Conservation (phyloP, 108 stramenopile species). For the Phaeodactylum tricornutum region DNA sequence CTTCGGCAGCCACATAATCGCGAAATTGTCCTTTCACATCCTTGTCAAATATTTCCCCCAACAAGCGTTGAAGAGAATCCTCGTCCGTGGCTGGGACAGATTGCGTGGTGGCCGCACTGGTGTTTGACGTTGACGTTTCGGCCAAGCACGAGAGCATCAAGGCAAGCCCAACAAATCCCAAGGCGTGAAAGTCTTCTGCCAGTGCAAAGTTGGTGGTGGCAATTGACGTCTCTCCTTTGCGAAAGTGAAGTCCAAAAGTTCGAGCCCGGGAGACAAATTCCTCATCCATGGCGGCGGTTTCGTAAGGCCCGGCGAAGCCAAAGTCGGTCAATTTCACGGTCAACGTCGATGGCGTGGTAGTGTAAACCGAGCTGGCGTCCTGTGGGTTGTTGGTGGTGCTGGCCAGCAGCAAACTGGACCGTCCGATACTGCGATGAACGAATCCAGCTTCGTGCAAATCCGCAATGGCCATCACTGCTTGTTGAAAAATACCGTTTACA, state of each 20-base stretch:
- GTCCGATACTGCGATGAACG: conserved; percentile 70
- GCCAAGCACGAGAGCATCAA: conserved; percentile 60
- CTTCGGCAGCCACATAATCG: conserved; percentile 73
- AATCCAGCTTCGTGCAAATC: conserved; percentile 54
- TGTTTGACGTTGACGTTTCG: conserved; percentile 31
- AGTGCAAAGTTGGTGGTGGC: conserved; percentile 48
- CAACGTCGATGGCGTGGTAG: conserved; percentile 23
- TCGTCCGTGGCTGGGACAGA: conserved; percentile 71
- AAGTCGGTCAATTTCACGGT: conserved; percentile 59
- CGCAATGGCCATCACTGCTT: conserved; percentile 52
- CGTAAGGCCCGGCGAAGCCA: conserved; percentile 48
- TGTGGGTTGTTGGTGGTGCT: conserved; percentile 52
- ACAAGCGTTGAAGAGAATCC: conserved; percentile 67
- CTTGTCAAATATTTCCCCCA: conserved; percentile 70
- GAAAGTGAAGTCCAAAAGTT: conserved; percentile 44
- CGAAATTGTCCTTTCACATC: conserved; percentile 60
- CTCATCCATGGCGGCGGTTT: conserved; percentile 44
- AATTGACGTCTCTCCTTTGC: conserved; percentile 16
- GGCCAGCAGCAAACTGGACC: conserved; percentile 44
- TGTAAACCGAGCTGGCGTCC: conserved; percentile 47
- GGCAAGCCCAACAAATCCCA: conserved; percentile 71
- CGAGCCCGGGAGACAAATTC: conserved; percentile 51
- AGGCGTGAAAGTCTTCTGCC: conserved; percentile 78
- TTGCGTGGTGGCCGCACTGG: conserved; percentile 1
- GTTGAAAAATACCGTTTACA: conserved; percentile 47